These are phyloP conservation scores for Zizania palustris DNA, from an alignment of 202 grass and related monocot species.

Conservation along the genomic window DNA sequence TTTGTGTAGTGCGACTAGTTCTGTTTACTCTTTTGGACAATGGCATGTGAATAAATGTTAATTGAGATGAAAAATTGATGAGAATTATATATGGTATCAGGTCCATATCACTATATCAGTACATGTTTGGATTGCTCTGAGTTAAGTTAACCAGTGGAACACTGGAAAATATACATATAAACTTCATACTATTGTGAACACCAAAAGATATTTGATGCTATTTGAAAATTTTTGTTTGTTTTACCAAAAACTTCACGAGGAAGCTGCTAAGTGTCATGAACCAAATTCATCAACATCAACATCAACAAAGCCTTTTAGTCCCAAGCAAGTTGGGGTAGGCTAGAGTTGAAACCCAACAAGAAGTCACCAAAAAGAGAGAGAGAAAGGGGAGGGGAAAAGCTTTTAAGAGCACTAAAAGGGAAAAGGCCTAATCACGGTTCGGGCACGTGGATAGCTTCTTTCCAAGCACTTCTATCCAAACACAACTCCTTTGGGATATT, in stretches of 20 bases:
- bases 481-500: too few species aligned
- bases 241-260: background rate
- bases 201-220: background rate
- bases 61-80: background rate
- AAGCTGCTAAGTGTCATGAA: background rate
- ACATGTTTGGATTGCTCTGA: conserved; percentile 10
- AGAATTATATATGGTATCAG: background rate
- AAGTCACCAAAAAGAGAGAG: too few species aligned
- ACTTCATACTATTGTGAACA: background rate
- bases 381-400: too few species aligned
- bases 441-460: too few species aligned
- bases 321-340: too few species aligned
- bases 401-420: too few species aligned
- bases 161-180: background rate
- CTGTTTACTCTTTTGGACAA: background rate
- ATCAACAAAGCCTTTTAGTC: too few species aligned
- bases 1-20: conserved; percentile 24
- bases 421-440: too few species aligned
- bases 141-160: background rate
- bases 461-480: too few species aligned
- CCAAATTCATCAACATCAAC: too few species aligned
- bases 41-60: background rate
- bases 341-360: too few species aligned
- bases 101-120: background rate
- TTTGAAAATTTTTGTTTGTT: background rate